These are phyloP conservation scores for Barbatosphaeria neglecta DNA, from an alignment of 495 filamentous ascomycete genomes.

Conservation along the genomic window DNA sequence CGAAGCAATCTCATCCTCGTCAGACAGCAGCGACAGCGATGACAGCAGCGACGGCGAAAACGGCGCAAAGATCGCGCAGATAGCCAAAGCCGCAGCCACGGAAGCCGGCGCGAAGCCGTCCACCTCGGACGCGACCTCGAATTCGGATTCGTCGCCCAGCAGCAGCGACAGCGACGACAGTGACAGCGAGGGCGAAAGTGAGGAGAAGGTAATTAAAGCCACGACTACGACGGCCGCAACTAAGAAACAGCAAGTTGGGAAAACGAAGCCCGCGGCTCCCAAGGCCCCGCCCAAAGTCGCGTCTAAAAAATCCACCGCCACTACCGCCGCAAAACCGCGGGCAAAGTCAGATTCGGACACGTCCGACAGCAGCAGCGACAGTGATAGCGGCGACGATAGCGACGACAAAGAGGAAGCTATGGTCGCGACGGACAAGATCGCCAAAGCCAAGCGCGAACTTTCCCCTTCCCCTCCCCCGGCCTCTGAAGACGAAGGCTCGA, in stretches of 20 bases:
- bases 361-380: slow-evolving; percentile 10
- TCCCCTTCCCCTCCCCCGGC: neutral
- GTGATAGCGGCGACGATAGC: too few species aligned
- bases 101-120: neutral
- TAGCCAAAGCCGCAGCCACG: neutral
- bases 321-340: too few species aligned
- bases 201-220: slow-evolving; percentile 12
- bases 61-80: neutral
- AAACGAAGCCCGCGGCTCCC: slow-evolving; percentile 5
- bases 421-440: neutral
- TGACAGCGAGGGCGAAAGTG: slow-evolving; percentile 16
- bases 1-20: neutral
- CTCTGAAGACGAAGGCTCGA: slow-evolving; percentile 3
- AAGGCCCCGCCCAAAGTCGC: slow-evolving; percentile 2
- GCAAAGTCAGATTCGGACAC: slow-evolving; percentile 11
- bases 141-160: neutral
- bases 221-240: neutral
- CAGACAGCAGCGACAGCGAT: slow-evolving; percentile 8
- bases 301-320: neutral
- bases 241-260: neutral
- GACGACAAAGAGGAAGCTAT: neutral
- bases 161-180: slow-evolving; percentile 8
- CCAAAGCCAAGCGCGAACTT: neutral
- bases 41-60: slow-evolving; percentile 7
- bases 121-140: neutral